Evolutionary conservation across 2,329 filamentous ascomycete species (phyloP).

Genomic region (Ophiocordyceps unilateralis): DNA sequence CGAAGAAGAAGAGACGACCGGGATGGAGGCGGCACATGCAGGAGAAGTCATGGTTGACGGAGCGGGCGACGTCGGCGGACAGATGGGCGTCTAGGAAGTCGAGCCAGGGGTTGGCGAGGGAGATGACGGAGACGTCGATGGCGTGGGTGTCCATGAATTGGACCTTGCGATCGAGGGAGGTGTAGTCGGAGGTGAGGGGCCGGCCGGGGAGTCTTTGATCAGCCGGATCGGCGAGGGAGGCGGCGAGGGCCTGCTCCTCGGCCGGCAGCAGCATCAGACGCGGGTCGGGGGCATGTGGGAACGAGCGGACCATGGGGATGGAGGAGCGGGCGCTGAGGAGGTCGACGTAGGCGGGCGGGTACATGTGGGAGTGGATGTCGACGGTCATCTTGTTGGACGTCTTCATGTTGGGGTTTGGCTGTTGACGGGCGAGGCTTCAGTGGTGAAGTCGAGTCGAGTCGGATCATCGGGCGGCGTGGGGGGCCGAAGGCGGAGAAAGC

Average conservation of each 20-base stretch:
- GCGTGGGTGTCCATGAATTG: slow-evolving; percentile 74
- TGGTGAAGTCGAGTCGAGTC: no score
- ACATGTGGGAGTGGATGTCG: slow-evolving; percentile 56
- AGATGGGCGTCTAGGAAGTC: slow-evolving; percentile 55
- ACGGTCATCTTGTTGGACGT: slow-evolving; percentile 26
- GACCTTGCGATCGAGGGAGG: slow-evolving; percentile 62
- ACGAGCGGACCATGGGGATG: slow-evolving; percentile 57
- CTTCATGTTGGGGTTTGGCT: no score
- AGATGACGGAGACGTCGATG: slow-evolving; percentile 73
- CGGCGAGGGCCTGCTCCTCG: slow-evolving; percentile 27
- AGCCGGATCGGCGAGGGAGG: slow-evolving; percentile 30
- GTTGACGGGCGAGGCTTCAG: no score
- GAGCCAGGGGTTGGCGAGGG: slow-evolving; percentile 84
- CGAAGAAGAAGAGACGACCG: slow-evolving; percentile 67
- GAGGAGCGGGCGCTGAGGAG: slow-evolving; percentile 39
- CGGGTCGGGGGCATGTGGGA: slow-evolving; percentile 36
- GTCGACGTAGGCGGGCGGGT: slow-evolving; percentile 44
- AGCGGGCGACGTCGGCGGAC: slow-evolving; percentile 43
- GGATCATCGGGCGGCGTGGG: no score
- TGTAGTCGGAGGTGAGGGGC: slow-evolving; percentile 71
- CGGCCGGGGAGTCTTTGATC: slow-evolving; percentile 48
- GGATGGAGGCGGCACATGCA: slow-evolving; percentile 48
- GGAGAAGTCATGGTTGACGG: slow-evolving; percentile 66
- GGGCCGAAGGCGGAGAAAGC: no score
- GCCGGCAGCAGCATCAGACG: slow-evolving; percentile 48